phyloP scores from a whole-genome alignment of 305 asterid genomes.

The Vinca major region DNA sequence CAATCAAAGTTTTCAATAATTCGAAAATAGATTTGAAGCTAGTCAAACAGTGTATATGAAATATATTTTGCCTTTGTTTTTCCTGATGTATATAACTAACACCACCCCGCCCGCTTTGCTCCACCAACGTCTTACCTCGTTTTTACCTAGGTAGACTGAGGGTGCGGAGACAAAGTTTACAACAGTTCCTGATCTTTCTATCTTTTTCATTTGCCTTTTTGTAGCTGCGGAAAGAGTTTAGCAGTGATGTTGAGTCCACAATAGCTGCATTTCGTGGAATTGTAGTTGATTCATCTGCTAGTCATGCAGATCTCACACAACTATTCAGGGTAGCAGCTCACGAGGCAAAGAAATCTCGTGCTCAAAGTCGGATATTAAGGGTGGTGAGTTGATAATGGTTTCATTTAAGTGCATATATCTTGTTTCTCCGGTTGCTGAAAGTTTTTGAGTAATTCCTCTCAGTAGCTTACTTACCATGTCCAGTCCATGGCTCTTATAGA shows the following conservation, averaged over 20 bases:
- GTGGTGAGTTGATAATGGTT: constrained; percentile 52
- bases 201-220: constrained; percentile 17
- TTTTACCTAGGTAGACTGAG: background rate
- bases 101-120: background rate
- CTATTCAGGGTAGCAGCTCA: constrained; percentile 75
- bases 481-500: background rate
- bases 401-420: constrained; percentile 1
- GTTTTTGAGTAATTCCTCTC: background rate
- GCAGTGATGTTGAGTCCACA: constrained; percentile 66
- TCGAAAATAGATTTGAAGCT: background rate
- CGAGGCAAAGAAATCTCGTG: constrained; percentile 87
- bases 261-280: constrained; percentile 55
- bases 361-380: constrained; percentile 71
- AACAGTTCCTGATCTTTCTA: constrained; percentile 18
- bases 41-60: background rate
- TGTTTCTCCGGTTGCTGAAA: background rate
- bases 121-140: too few relatives aligned
- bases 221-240: constrained; percentile 81
- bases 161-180: background rate
- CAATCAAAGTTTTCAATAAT: background rate
- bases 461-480: background rate
- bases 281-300: constrained; percentile 53
- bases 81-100: background rate
- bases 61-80: background rate
- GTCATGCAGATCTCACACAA: constrained; percentile 71